Base-by-base conservation (phyloP, 257 asterid genomes). In the Mentha longifolia region DNA sequence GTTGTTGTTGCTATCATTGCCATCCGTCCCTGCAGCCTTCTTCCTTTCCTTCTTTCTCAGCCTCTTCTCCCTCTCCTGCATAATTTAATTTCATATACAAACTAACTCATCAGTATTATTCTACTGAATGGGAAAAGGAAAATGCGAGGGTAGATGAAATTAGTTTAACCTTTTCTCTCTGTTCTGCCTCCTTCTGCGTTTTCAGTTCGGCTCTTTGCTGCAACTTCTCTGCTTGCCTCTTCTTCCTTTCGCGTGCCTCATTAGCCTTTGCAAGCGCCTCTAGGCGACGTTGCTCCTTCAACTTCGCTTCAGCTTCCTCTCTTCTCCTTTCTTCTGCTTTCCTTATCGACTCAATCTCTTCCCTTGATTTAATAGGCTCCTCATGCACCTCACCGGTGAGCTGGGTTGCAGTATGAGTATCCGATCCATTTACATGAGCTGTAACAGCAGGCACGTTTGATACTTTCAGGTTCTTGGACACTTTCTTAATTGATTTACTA, bases 221-320 rank as follows among this genome's bases (percentile, higher is more conserved):
- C 59, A 87, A 79, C 81, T 93, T 88, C 85, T 91, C 96, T 4
- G 91, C 91, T 69, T 72, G 83, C 67, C 89, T 82, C 76, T 81
- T 89, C 87, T 94, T 94, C 95, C 97, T 87, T 78, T 92, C 98
- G 3, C 90, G 83, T 17, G 97, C 99, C 80, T 89, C 97, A 22
- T 83, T 76, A 56, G 97, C 97, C 90, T 94, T 94, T 2, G 79
- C 84, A 13, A 79, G 81, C 73, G 82, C 98, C 83, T 95, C 98
- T 76, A 84, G 58, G 61, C 93, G 84, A 0, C 85, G 86, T 56
- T 85, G 95, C 85, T 89, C 99, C 80, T 83, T 92, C 87, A 88
- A 68, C 76, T 85, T 78, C 61, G 83, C 88, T 73, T 79, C 95
- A 9, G 67, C 79, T 70, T 85, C 92, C 65, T 35, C 76, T 76